Evolutionary conservation across 495 filamentous ascomycete genomes (phyloP).

Genomic region (Penicillium canescens): DNA sequence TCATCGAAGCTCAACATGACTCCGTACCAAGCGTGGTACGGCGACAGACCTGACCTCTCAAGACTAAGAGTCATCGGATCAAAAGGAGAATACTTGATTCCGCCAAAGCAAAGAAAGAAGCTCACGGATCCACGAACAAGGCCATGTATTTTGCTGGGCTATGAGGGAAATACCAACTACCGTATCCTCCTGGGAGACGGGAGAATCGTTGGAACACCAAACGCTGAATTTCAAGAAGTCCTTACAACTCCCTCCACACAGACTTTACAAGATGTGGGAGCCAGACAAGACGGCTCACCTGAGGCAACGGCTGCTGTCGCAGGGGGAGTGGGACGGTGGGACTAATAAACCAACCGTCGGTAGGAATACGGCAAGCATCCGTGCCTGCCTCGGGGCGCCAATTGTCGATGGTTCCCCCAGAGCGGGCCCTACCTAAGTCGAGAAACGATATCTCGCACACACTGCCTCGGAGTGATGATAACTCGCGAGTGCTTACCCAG

Average conservation of each 20-base stretch:
- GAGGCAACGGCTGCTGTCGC: conserved; percentile 17
- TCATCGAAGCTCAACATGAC: conserved; percentile 21
- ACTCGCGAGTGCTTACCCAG: conserved; percentile 8
- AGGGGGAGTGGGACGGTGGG: conserved; percentile 20
- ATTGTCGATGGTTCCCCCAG: conserved; percentile 9
- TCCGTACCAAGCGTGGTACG: conserved; percentile 27
- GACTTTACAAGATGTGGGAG: conserved; percentile 19
- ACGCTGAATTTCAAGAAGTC: conserved; percentile 20
- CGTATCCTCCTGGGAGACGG: conserved; percentile 23
- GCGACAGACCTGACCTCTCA: conserved; percentile 25
- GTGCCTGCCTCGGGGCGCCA: conserved; percentile 11
- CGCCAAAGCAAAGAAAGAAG: conserved; percentile 24
- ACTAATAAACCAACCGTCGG: conserved; percentile 15
- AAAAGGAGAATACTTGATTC: conserved; percentile 17
- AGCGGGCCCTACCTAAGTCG: background rate
- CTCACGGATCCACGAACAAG: conserved; percentile 19
- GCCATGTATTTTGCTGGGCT: conserved; percentile 21
- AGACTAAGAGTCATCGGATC: conserved; percentile 22
- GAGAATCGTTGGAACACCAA: conserved; percentile 20
- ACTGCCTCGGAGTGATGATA: conserved; percentile 13
- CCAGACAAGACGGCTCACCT: conserved; percentile 10
- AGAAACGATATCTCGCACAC: too few relatives aligned
- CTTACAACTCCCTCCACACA: conserved; percentile 21
- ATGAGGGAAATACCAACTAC: conserved; percentile 26
- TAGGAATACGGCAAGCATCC: conserved; percentile 11